Evolutionary conservation across 2,329 filamentous ascomycete genomes (phyloP), one percentile per base, ranked within the genome.

Genomic region (Beauveria pseudobassiana): DNA sequence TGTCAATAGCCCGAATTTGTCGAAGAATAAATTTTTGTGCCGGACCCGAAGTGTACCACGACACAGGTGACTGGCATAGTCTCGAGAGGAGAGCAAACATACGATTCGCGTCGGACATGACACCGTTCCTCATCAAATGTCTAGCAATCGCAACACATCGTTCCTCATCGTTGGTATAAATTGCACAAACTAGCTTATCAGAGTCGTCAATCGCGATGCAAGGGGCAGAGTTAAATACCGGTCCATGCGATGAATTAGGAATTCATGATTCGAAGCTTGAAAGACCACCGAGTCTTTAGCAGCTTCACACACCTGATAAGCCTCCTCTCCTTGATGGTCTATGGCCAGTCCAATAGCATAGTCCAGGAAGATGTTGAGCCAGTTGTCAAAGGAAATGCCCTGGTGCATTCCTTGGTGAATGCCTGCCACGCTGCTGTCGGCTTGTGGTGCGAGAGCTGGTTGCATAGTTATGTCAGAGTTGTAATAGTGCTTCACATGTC

Each of bases 11-110:
- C 73, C 96, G 96, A 75, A 99, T 90, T 74, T 96, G 91, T 5
- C 95, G 87, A 62, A 97, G 80, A 69, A 98, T 87, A 70, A 90
- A 96, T 72, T 98, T 98, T 73, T 96, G 92, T 22, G 88, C 87
- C 0, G 91, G 87, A 0, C 90, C 89, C 3, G 88, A 88, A 57
- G 88, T 88, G 73, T 93, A 96, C 79, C 88, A 90, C 34, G 86
- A 83, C 43, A 85, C 80, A 1, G 88, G 85, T 16, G 90, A 87
- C 58, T 90, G 86, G 69, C 86, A 90, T 8, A 96, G 78, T 20
- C 89, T 84, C 62, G 89, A 90, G n/a, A 95, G 78, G 24, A 88
- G 83, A 34, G 88, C 84, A 71, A 93, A 96, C 69, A 97, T 83
- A 42, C 93, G 87, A 74, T 93, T 96, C 0, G 89, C 85, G 68